Evolutionary conservation across 768 basidiomycete species (phyloP).

Genomic region (Russula compacta): DNA sequence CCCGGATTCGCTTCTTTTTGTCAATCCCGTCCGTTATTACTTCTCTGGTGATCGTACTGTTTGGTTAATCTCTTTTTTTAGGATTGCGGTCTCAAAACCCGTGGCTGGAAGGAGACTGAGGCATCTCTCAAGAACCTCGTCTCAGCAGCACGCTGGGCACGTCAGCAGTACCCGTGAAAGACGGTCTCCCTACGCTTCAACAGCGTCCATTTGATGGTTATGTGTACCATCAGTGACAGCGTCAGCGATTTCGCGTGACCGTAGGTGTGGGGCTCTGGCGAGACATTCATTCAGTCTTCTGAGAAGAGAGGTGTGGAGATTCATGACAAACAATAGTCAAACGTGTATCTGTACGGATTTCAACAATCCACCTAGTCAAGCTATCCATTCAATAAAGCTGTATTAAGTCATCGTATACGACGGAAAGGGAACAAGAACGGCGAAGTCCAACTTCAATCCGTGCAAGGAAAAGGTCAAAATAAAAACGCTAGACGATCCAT

Average conservation of each 20-base stretch:
- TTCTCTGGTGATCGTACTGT: background rate
- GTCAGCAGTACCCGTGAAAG: conserved; percentile 66
- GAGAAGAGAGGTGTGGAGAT: conserved; percentile 10
- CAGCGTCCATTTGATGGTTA: conserved; percentile 73
- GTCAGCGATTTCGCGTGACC: conserved; percentile 7
- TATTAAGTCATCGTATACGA: background rate
- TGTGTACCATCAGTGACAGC: conserved; percentile 34
- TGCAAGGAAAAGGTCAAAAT: background rate
- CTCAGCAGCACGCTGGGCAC: conserved; percentile 88
- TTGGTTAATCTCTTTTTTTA: conserved; percentile 22
- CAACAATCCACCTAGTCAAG: conserved; percentile 54
- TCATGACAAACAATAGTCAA: conserved; percentile 6
- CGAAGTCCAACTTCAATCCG: background rate
- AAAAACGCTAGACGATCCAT: background rate
- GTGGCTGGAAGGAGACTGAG: conserved; percentile 98
- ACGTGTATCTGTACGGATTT: conserved; percentile 55
- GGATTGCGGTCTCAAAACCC: conserved; percentile 98
- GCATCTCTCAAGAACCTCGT: conserved; percentile 82
- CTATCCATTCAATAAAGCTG: conserved; percentile 5
- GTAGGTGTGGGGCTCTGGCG: conserved; percentile 17
- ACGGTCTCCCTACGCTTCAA: conserved; percentile 66
- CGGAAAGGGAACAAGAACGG: background rate
- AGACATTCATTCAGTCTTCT: conserved; percentile 2
- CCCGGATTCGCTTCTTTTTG: conserved; percentile 70
- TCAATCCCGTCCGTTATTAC: conserved; percentile 64